phyloP scores from a whole-genome alignment of 805 yeast genomes.

The Metschnikowia lachancei region DNA sequence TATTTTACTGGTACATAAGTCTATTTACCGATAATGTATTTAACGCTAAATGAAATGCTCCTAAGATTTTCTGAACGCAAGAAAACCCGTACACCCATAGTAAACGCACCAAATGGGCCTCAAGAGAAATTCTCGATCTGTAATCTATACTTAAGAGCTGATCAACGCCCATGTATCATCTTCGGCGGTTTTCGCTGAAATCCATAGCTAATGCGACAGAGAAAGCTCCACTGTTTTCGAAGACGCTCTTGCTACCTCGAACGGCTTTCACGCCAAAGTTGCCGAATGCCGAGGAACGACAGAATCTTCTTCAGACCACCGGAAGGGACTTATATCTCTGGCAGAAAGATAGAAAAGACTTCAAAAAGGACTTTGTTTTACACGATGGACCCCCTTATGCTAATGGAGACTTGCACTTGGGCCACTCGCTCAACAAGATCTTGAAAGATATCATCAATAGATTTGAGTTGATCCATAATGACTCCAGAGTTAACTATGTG shows the following conservation, averaged over 20 bases:
- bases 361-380: slow-evolving; percentile 51
- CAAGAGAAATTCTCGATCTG: not conserved
- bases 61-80: not conserved
- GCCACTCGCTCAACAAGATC: slow-evolving; percentile 89
- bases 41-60: slow-evolving; percentile 7
- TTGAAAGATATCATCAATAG: slow-evolving; percentile 83
- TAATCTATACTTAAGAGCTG: no score
- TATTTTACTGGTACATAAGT: slow-evolving; percentile 11
- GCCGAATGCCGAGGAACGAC: slow-evolving; percentile 47
- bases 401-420: slow-evolving; percentile 86
- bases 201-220: slow-evolving; percentile 3
- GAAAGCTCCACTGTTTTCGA: slow-evolving; percentile 35
- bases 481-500: slow-evolving; percentile 62
- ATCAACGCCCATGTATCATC: not conserved
- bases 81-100: slow-evolving; percentile 1
- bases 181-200: slow-evolving; percentile 9
- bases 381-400: slow-evolving; percentile 99
- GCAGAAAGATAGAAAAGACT: slow-evolving; percentile 37
- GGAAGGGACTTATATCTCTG: slow-evolving; percentile 62
- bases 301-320: slow-evolving; percentile 44
- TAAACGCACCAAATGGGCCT: not conserved
- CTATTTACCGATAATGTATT: slow-evolving; percentile 12
- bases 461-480: slow-evolving; percentile 55
- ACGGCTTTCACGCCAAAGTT: slow-evolving; percentile 54
- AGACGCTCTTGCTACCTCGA: slow-evolving; percentile 61